These are phyloP conservation scores for Teunomyces cretensis DNA, from an alignment of 805 yeast genomes.

Conservation along the genomic window DNA sequence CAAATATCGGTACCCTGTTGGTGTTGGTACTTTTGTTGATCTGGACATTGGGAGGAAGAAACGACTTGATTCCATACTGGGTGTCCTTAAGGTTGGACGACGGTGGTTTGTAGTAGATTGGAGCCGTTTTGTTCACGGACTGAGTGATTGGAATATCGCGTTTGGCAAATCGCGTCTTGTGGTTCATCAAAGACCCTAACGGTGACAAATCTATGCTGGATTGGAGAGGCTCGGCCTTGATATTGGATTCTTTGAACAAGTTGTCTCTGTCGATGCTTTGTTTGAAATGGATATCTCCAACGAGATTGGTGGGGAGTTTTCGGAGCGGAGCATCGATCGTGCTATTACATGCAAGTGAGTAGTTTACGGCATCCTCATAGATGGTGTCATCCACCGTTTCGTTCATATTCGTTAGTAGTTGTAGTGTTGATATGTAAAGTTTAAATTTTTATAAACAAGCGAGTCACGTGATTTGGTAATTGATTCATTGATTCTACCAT, in stretches of 20 bases:
- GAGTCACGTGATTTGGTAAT: neutral
- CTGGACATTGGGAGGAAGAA: slow-evolving; percentile 22
- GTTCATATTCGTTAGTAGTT: neutral
- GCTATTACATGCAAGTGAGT: slow-evolving; percentile 6
- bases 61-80: slow-evolving; percentile 25
- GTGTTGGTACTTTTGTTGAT: neutral
- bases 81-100: slow-evolving; percentile 22
- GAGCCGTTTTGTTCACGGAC: slow-evolving; percentile 11
- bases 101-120: slow-evolving; percentile 35
- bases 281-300: slow-evolving; percentile 9
- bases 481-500: neutral
- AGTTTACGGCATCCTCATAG: slow-evolving; percentile 14
- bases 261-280: slow-evolving; percentile 3
- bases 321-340: slow-evolving; percentile 6
- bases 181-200: neutral
- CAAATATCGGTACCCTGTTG: slow-evolving; percentile 6
- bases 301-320: slow-evolving; percentile 10
- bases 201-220: slow-evolving; percentile 1
- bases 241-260: slow-evolving; percentile 1
- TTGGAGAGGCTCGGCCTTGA: neutral
- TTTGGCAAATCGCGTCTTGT: neutral
- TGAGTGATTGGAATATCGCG: neutral
- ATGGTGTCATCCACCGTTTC: slow-evolving; percentile 10
- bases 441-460: neutral
- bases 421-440: neutral